A percentile compares a stretch with the other conserved stretches of the same genome.
Conservation (phyloP, 2,329 filamentous ascomycete species). For the Dactylellina cionopaga region DNA sequence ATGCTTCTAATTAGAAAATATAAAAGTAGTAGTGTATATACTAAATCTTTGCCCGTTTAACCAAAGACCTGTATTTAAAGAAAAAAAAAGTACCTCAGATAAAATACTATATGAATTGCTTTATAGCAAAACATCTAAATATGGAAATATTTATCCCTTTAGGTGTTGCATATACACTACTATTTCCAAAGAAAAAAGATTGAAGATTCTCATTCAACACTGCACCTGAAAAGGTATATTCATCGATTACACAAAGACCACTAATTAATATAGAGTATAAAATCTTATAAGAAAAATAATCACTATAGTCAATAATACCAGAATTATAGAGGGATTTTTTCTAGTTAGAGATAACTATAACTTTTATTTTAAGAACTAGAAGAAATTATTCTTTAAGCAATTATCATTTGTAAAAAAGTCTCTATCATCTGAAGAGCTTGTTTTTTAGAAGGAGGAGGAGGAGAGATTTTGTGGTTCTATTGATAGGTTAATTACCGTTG, state of each 20-base stretch:
- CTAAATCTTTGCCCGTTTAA: background rate
- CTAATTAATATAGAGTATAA: too few relatives aligned
- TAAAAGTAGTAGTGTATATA: constrained; percentile 2
- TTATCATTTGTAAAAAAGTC: background rate
- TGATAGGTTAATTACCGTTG: background rate
- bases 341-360: constrained; percentile 9
- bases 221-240: too few relatives aligned
- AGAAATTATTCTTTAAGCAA: background rate
- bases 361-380: constrained; percentile 12
- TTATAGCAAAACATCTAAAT: too few relatives aligned
- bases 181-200: too few relatives aligned
- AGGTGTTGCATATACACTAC: too few relatives aligned
- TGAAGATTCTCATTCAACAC: too few relatives aligned
- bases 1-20: background rate
- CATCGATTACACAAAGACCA: too few relatives aligned
- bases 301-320: constrained; percentile 12
- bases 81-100: background rate
- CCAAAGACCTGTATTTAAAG: background rate
- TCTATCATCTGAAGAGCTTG: background rate
- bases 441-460: background rate
- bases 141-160: too few relatives aligned
- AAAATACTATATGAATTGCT: constrained; percentile 1
- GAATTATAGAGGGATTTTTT: constrained; percentile 18
- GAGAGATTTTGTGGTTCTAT: background rate
- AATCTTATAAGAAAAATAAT: constrained; percentile 17